Evolutionary conservation across 331 rosid genomes (phyloP), one percentile per base, ranked within the genome.

Genomic region (Saraca asoca): DNA sequence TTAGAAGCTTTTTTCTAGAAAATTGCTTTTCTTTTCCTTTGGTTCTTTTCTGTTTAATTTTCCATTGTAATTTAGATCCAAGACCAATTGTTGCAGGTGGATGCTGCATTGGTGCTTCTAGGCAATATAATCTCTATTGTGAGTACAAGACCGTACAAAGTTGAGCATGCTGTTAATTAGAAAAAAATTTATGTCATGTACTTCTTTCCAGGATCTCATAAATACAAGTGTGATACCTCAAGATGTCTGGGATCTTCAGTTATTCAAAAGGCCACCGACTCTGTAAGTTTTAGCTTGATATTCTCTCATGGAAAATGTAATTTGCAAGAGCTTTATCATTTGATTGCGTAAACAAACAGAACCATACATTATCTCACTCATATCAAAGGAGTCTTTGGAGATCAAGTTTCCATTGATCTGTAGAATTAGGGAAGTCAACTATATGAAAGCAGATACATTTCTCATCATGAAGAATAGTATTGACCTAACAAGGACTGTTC

Each of bases 221-320:
- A 79, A 81, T 64, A 78, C 80, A 54, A 76, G 81, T 72, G 81
- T 79, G 16, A 75, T 89, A 72, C 94, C 96, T 76, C 95, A 82
- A 82, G 98, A 92, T 76, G 82, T 89, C 12, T 92, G 96, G 98
- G 98, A 92, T 62, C 94, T 89, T 73, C 82, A 83, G 67, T 71
- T 89, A 71, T 92, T 92, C 79, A 89, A 89, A 76, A 80, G 79
- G 42, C 78, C 80, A 55, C 83, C 93, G 13, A 87, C 96, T 54
- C 24, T 72, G 98, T 92, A 82, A 79, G 94, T 64, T 60, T 74
- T 49, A 57, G 10, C 43, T 53, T 71, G 55, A 50, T 42, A 70
- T 60, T 53, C 53, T 54, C 42, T 42, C 34, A 29, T 17, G 29
- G 42, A 41, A 65, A 65, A 17, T 42, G 61, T 70, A 50, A 53